These are phyloP conservation scores for Pythium oligandrum DNA, from an alignment of 352 stramenopile species.

Conservation along the genomic window DNA sequence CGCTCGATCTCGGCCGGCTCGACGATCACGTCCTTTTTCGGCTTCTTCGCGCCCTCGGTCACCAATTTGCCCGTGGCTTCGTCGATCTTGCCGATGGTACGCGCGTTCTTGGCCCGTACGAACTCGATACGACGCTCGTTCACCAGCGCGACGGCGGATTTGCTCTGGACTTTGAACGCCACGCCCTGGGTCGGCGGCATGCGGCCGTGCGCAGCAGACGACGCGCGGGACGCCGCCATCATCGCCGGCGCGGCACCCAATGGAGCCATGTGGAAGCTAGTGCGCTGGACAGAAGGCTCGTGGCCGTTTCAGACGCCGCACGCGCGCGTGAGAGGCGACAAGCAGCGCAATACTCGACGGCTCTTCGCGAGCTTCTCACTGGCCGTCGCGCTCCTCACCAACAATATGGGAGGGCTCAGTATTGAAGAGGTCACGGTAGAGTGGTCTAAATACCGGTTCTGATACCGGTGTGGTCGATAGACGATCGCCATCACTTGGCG, in stretches of 20 bases:
- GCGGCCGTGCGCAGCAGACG: not conserved
- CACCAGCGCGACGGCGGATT: slow-evolving; percentile 70
- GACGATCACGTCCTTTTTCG: slow-evolving; percentile 32
- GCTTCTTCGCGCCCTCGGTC: slow-evolving; percentile 18
- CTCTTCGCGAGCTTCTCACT: no score
- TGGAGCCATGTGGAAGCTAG: slow-evolving; percentile 8
- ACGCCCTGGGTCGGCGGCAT: slow-evolving; percentile 11
- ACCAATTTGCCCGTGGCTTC: slow-evolving; percentile 15
- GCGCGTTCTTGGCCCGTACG: slow-evolving; percentile 53
- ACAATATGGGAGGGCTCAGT: no score
- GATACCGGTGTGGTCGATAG: no score
- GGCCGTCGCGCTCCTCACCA: no score
- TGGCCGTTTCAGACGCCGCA: no score
- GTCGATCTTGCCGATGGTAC: slow-evolving; percentile 34
- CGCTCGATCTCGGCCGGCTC: slow-evolving; percentile 40
- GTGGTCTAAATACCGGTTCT: no score
- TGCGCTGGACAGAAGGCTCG: no score
- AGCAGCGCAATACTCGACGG: no score
- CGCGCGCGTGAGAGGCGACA: no score
- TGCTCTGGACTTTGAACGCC: slow-evolving; percentile 54
- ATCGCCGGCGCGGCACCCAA: slow-evolving; percentile 10
- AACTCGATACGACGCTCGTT: slow-evolving; percentile 84
- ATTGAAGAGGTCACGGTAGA: no score
- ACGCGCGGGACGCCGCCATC: slow-evolving; percentile 6
- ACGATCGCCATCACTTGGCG: no score